These are phyloP conservation scores for Tarenaya hassleriana DNA, from an alignment of 345 rosid genomes.

Conservation along the genomic window DNA sequence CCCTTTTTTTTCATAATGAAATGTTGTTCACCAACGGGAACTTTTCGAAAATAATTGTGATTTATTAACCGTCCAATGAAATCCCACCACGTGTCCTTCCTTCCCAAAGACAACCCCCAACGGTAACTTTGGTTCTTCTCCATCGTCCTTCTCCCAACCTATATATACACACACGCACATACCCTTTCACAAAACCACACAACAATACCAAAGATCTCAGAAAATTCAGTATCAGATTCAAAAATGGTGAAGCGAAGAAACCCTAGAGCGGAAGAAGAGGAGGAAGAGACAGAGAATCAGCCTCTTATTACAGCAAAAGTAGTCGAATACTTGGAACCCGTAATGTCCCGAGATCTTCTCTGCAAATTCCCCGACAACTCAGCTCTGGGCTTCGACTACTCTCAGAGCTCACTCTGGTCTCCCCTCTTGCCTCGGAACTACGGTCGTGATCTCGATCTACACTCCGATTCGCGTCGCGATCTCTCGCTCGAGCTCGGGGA, in stretches of 20 bases:
- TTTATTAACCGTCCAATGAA: no score
- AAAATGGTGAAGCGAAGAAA: slow-evolving; percentile 13
- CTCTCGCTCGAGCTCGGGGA: slow-evolving; percentile 30
- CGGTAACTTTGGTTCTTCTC: no score
- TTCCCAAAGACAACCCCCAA: no score
- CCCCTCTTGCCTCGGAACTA: slow-evolving; percentile 61
- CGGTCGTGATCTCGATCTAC: slow-evolving; percentile 36
- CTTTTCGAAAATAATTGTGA: no score
- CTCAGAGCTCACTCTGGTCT: slow-evolving; percentile 92
- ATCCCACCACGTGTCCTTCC: no score
- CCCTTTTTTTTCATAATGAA: no score
- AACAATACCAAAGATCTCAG: no score
- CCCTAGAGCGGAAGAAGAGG: slow-evolving; percentile 13
- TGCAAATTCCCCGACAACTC: slow-evolving; percentile 79
- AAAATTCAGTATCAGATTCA: no score
- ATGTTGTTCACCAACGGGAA: no score
- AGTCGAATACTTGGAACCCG: slow-evolving; percentile 66
- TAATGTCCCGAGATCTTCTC: slow-evolving; percentile 69
- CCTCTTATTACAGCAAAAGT: slow-evolving; percentile 41
- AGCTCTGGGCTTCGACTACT: slow-evolving; percentile 60
- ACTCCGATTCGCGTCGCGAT: slow-evolving; percentile 30
- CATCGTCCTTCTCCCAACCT: no score
- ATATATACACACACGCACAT: no score
- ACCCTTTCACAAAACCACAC: no score
- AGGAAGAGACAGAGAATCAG: slow-evolving; percentile 35